phyloP scores from a whole-genome alignment of 73 alveolate species.

The Stentor coeruleus region DNA sequence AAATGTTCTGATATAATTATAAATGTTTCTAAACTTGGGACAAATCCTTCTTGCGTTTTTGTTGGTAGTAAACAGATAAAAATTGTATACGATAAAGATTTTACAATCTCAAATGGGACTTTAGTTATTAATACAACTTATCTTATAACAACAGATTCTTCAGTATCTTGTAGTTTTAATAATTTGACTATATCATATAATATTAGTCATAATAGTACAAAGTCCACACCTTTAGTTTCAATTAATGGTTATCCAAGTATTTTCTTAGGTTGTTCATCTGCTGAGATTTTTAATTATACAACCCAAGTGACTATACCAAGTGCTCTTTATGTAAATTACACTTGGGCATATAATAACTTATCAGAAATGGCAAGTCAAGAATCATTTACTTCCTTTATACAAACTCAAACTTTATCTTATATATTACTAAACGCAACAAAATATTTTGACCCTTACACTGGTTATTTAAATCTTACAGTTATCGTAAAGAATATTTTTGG shows the following conservation, averaged over 20 bases:
- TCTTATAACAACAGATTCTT: not conserved
- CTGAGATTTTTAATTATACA: not conserved
- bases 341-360: not conserved
- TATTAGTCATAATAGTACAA: not conserved
- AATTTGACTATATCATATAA: not conserved
- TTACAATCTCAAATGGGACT: not conserved
- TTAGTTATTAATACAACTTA: not conserved
- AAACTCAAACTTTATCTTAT: too few species aligned
- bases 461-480: not conserved
- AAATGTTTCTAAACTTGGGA: not conserved
- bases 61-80: not conserved
- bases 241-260: not conserved
- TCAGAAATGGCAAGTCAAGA: not conserved
- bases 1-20: not conserved
- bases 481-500: not conserved
- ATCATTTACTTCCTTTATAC: not conserved
- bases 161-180: not conserved
- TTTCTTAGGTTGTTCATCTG: not conserved
- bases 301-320: not conserved
- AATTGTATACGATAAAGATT: too few species aligned
- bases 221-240: too few species aligned
- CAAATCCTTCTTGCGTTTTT: not conserved
- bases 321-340: not conserved
- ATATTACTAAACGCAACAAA: not conserved
- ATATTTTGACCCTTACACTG: not conserved